phyloP scores from a whole-genome alignment of 140 eudicot species.

The Oenanthe javanica region DNA sequence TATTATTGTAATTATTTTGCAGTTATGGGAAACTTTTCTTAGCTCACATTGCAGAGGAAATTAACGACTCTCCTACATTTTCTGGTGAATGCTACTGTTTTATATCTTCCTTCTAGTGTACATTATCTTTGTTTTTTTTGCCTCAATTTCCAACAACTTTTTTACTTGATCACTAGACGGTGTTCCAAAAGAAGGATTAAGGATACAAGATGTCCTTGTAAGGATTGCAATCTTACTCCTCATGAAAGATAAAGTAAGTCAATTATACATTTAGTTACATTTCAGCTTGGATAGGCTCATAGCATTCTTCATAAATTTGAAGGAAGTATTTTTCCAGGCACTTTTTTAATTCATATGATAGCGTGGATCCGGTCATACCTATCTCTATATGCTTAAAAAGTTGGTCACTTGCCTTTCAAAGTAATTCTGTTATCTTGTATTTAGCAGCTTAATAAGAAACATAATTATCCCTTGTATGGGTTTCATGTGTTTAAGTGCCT shows the following conservation, averaged over 20 bases:
- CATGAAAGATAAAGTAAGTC: conserved; percentile 67
- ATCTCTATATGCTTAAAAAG: neutral
- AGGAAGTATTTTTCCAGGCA: neutral
- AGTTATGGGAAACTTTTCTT: conserved; percentile 83
- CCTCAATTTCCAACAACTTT: neutral
- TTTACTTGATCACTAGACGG: conserved; percentile 51
- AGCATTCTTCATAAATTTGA: neutral
- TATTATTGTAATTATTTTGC: conserved; percentile 12
- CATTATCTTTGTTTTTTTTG: neutral
- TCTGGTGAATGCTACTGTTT: conserved; percentile 39
- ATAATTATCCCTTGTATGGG: no score
- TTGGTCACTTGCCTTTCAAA: neutral
- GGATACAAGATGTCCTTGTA: conserved; percentile 88
- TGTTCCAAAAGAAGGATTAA: conserved; percentile 93
- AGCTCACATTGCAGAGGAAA: conserved; percentile 73
- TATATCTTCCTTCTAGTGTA: neutral
- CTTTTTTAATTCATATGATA: neutral
- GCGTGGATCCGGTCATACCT: neutral
- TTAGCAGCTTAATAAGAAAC: no score
- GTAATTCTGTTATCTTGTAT: no score
- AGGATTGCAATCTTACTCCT: conserved; percentile 68
- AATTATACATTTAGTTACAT: neutral
- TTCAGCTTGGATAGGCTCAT: neutral
- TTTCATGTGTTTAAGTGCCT: no score
- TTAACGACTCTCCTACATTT: conserved; percentile 67